These are phyloP conservation scores for Trametes cingulata DNA, from an alignment of 768 basidiomycete genomes.

Conservation along the genomic window DNA sequence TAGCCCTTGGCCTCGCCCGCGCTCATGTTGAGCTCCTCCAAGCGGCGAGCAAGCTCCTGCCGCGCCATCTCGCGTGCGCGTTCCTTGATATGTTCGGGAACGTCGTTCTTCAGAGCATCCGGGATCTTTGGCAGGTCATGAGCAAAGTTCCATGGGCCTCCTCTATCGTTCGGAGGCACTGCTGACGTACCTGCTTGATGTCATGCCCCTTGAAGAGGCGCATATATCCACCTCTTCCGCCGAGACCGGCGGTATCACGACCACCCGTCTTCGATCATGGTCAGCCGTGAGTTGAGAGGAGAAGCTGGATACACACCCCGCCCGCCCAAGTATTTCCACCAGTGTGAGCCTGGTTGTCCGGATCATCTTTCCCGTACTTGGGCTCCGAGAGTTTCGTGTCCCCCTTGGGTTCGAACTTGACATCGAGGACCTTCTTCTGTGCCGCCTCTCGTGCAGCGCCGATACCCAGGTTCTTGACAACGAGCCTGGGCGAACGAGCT, in stretches of 20 bases:
- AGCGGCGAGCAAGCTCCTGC: conserved; percentile 57
- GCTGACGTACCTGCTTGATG: conserved; percentile 53
- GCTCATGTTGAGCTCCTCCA: conserved; percentile 67
- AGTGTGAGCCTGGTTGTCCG: conserved; percentile 51
- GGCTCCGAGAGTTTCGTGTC: conserved; percentile 49
- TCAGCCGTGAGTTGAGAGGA: not conserved
- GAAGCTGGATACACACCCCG: conserved; percentile 42
- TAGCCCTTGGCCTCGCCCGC: conserved; percentile 57
- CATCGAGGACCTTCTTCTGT: conserved; percentile 51
- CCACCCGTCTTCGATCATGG: conserved; percentile 52
- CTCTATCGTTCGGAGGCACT: no score
- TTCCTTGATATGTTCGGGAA: conserved; percentile 62
- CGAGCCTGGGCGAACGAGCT: conserved; percentile 37
- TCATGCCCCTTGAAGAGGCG: conserved; percentile 62
- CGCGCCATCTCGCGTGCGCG: conserved; percentile 67
- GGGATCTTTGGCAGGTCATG: conserved; percentile 42
- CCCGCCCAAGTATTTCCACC: conserved; percentile 70
- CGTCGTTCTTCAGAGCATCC: conserved; percentile 53
- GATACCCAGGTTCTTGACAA: conserved; percentile 54
- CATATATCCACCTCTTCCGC: conserved; percentile 69
- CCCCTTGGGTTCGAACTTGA: conserved; percentile 58
- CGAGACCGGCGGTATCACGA: conserved; percentile 64
- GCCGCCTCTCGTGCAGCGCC: conserved; percentile 57
- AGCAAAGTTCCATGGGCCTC: no score
- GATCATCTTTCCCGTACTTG: conserved; percentile 64